A percentile compares a stretch with the other conserved stretches of the same genome.
Conservation (phyloP, 202 grass and related monocot species). For the Cymbopogon flexuosus region DNA sequence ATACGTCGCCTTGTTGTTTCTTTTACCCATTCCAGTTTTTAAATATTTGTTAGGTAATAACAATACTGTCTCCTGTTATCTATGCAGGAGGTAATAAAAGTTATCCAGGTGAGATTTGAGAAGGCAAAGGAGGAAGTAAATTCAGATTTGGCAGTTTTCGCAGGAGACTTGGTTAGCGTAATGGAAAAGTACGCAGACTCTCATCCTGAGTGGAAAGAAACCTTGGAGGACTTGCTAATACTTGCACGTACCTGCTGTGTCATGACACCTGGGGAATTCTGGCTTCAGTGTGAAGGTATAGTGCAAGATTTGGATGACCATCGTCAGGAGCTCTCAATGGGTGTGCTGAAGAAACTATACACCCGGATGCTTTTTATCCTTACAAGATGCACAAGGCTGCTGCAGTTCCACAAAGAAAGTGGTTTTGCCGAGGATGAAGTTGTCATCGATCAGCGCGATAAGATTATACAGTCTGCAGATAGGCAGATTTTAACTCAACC, state of each 20-base stretch:
- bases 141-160: slow-evolving; percentile 91
- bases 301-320: slow-evolving; percentile 98
- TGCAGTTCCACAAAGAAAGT: slow-evolving; percentile 97
- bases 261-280: slow-evolving; percentile 89
- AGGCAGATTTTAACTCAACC: slow-evolving; percentile 46
- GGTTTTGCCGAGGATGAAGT: slow-evolving; percentile 88
- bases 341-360: slow-evolving; percentile 90
- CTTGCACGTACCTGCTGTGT: slow-evolving; percentile 96
- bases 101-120: slow-evolving; percentile 92
- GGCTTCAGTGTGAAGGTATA: slow-evolving; percentile 98
- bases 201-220: slow-evolving; percentile 98
- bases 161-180: slow-evolving; percentile 87
- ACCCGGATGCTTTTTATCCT: slow-evolving; percentile 98
- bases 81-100: slow-evolving; percentile 90
- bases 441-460: slow-evolving; percentile 66
- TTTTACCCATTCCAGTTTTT: slow-evolving; percentile 13
- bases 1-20: not conserved
- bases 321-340: slow-evolving; percentile 83
- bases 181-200: slow-evolving; percentile 93
- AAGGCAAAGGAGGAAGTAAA: slow-evolving; percentile 99
- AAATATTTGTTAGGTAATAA: slow-evolving; percentile 4
- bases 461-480: slow-evolving; percentile 77
- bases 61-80: slow-evolving; percentile 27
- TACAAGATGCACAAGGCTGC: slow-evolving; percentile 92
- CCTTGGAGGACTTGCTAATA: slow-evolving; percentile 89